Conservation (phyloP, 1,284 basidiomycete species). For the Ganoderma sinense region DNA sequence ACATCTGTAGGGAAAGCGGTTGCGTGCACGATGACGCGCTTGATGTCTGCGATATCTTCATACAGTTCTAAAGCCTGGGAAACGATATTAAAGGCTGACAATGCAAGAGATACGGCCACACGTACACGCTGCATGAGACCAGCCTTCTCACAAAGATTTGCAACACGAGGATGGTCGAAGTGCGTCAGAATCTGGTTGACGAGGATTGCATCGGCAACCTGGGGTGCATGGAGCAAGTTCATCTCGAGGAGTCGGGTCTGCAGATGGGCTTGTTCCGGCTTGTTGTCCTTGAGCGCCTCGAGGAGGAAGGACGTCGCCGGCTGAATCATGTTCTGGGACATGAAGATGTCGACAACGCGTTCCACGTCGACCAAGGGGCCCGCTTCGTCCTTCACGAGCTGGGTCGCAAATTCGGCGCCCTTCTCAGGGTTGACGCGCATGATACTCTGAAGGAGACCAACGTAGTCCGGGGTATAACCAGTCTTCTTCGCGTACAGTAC, state of each 20-base stretch:
- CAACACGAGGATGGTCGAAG: constrained; percentile 96
- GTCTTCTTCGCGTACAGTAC: constrained; percentile 99
- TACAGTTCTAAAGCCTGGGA: constrained; percentile 96
- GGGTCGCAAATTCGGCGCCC: constrained; percentile 97
- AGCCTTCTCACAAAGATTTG: constrained; percentile 98
- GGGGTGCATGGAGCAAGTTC: constrained; percentile 97
- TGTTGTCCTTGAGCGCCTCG: constrained; percentile 99
- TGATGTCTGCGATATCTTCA: constrained; percentile 97
- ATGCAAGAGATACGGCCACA: constrained; percentile 16
- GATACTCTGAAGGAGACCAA: constrained; percentile 94
- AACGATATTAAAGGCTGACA: constrained; percentile 24
- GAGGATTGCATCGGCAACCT: constrained; percentile 98
- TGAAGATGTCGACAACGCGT: constrained; percentile 97
- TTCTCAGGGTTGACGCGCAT: constrained; percentile 98
- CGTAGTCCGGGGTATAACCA: constrained; percentile 94
- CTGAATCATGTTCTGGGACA: constrained; percentile 99
- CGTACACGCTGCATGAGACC: constrained; percentile 91
- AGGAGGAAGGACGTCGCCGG: constrained; percentile 98
- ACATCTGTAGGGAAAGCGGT: constrained; percentile 88
- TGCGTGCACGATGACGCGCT: constrained; percentile 96
- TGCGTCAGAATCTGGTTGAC: constrained; percentile 99
- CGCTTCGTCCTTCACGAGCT: constrained; percentile 92
- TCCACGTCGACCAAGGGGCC: constrained; percentile 96
- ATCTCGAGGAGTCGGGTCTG: constrained; percentile 98
- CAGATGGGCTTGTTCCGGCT: constrained; percentile 95